Evolutionary conservation across 2,329 filamentous ascomycete species (phyloP).

Genomic region (Ambrosiella xylebori): DNA sequence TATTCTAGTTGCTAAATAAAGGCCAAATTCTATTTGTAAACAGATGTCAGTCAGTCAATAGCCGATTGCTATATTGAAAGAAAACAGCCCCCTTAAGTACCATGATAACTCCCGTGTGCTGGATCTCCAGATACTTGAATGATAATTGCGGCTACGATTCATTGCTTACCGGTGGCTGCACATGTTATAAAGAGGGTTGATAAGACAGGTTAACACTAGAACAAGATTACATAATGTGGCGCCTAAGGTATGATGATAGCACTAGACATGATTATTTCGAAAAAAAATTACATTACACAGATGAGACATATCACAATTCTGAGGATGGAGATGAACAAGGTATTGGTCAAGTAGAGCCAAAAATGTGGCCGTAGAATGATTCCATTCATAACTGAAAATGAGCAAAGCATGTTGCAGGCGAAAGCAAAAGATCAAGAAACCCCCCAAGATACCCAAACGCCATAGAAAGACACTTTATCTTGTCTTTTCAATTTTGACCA

Average conservation of each 20-base stretch:
- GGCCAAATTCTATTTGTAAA: too few relatives aligned
- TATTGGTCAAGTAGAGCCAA: not conserved
- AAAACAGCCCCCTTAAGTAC: too few relatives aligned
- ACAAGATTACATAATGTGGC: not conserved
- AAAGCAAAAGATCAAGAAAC: not conserved
- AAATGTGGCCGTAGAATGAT: not conserved
- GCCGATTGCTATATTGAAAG: too few relatives aligned
- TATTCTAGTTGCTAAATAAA: too few relatives aligned
- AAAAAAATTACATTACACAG: not conserved
- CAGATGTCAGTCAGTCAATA: too few relatives aligned
- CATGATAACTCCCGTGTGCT: too few relatives aligned
- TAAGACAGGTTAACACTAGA: not conserved
- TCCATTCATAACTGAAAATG: not conserved
- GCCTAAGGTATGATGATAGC: not conserved
- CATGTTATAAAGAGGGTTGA: not conserved
- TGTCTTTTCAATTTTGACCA: not conserved
- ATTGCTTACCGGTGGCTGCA: not conserved
- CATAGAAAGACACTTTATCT: not conserved
- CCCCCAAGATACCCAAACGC: not conserved
- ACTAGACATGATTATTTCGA: not conserved
- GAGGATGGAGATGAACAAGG: not conserved
- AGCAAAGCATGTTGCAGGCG: not conserved
- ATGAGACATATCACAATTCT: not conserved
- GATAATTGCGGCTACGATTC: not conserved
- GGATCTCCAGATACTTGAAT: not conserved